These are phyloP conservation scores for Suillus brevipes DNA, from an alignment of 768 basidiomycete genomes.

Conservation along the genomic window DNA sequence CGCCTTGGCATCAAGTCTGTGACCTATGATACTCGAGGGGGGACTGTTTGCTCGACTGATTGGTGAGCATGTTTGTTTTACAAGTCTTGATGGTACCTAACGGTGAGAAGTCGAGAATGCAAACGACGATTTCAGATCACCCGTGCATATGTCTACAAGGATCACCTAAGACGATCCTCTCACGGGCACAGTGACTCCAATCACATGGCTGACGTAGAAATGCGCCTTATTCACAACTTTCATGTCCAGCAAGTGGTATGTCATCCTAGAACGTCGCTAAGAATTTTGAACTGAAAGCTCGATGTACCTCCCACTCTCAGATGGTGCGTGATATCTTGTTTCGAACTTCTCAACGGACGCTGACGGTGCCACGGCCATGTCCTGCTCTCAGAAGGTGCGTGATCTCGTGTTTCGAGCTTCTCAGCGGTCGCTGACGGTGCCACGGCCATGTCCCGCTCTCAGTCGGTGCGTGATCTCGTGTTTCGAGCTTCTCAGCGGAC, in stretches of 20 bases:
- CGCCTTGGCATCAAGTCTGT: background rate
- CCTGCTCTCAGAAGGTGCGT: too few relatives aligned
- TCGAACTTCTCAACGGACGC: background rate
- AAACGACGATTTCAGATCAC: conserved; percentile 28
- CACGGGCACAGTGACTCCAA: too few relatives aligned
- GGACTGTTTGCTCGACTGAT: background rate
- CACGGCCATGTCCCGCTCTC: too few relatives aligned
- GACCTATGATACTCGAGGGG: background rate
- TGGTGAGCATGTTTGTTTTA: conserved; percentile 14
- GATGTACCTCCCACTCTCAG: conserved; percentile 27
- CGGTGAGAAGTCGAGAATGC: conserved; percentile 20
- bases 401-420: too few relatives aligned
- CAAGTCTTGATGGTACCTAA: background rate
- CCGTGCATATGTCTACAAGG: too few relatives aligned
- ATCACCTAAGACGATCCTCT: background rate
- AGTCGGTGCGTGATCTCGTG: too few relatives aligned
- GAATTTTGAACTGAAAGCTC: too few relatives aligned
- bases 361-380: conserved; percentile 4
- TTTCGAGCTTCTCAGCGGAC: too few relatives aligned
- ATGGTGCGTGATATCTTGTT: conserved; percentile 52
- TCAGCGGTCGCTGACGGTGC: too few relatives aligned
- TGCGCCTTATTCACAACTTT: too few relatives aligned
- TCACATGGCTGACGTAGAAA: conserved; percentile 22
- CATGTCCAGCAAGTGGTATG: conserved; percentile 39
- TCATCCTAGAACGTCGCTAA: conserved; percentile 47